Conservation (phyloP, 2,329 filamentous ascomycete genomes). For the Arthrobotrys sinensis region DNA sequence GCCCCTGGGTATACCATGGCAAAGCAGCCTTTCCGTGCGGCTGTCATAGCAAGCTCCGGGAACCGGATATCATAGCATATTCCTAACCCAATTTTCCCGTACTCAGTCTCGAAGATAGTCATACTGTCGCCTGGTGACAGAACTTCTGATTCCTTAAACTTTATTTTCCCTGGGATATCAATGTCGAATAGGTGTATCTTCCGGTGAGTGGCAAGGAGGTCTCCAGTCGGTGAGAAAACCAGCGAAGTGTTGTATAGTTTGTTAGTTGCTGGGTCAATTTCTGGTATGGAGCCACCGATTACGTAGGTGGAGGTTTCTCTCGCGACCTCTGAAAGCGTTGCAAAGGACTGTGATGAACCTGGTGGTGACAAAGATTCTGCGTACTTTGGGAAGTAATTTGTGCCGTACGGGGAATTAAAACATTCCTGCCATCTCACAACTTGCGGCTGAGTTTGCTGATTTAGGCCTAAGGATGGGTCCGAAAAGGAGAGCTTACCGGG, state of each 20-base stretch:
- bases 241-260: conserved; percentile 94
- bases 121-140: conserved; percentile 87
- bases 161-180: conserved; percentile 94
- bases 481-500: conserved; percentile 69
- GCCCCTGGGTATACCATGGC: conserved; percentile 93
- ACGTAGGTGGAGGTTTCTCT: conserved; percentile 84
- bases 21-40: conserved; percentile 88
- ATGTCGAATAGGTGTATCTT: conserved; percentile 99
- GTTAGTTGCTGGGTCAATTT: conserved; percentile 75
- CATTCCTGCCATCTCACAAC: conserved; percentile 75
- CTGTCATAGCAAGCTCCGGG: conserved; percentile 91
- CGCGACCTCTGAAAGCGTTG: conserved; percentile 85
- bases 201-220: conserved; percentile 87
- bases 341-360: conserved; percentile 84
- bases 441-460: background rate
- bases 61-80: conserved; percentile 99
- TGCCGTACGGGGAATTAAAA: conserved; percentile 97
- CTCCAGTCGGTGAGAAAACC: conserved; percentile 82
- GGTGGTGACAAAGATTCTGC: conserved; percentile 88
- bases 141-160: conserved; percentile 90
- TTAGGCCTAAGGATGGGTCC: background rate
- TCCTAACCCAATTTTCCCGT: conserved; percentile 87
- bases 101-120: conserved; percentile 88
- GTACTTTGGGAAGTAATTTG: conserved; percentile 87
- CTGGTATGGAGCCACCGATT: conserved; percentile 92